Base-by-base conservation (phyloP, 768 basidiomycete species). In the Lactarius deliciosus region DNA sequence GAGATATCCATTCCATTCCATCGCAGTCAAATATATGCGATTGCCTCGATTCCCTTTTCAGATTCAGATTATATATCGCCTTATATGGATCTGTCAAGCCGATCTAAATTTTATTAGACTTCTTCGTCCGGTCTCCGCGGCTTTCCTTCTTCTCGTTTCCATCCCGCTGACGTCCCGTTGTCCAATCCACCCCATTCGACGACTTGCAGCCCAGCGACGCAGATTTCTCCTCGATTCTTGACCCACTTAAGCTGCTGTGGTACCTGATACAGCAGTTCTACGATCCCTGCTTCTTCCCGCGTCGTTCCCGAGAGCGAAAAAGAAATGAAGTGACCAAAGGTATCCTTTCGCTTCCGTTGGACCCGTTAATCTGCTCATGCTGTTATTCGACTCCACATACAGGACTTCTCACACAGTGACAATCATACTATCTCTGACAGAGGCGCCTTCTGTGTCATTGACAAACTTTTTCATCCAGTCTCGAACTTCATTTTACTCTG, bases 321-420 rank as follows among this genome's bases (percentile, higher is more conserved):
- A 18, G 41, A 22, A 53, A 53, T 0, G 5, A 22, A 50, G 4
- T 15, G 22, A 25, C 50, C 25, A 7, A 53, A 15, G 13, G 5
- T 53, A 22, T 53, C 4, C 22, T 25, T 53, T 53, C 50, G 50
- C 50, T 53, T 53, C 50, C 50, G 50, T 53, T 53, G 50, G 22
- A 28, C 13, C 50, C 22, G 50, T 25, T 53, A 15, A 53, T 53
- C 50, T 53, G 10, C 7, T 38, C 36, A 38, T 11, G 36, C 11
- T 50, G n/a, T 22, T 53, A 16, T 25, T 22, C 50, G 25, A 50
- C 50, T 53, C 50, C 25, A 53, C 11, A 15, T 2, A 25, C 50
- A 25, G 5, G 22, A 53, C 50, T 25, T 53, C 50, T 53, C 50
- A 15, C 13, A 53, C 50, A 22, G 13, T 22, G 50, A 15, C 22